Conservation (phyloP, 2,329 filamentous ascomycete species). For the Xylariaceae sp. region DNA sequence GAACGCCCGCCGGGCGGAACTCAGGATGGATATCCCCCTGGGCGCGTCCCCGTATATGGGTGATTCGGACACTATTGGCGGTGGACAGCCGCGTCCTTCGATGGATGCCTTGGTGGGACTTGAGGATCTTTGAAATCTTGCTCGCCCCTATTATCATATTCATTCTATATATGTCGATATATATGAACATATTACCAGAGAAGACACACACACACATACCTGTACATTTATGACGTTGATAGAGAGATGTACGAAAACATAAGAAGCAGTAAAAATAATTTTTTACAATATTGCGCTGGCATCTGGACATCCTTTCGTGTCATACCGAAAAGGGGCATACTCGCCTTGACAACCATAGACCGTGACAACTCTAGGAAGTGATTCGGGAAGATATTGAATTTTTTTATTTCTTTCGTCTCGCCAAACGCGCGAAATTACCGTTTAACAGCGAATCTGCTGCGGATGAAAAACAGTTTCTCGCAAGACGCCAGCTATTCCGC, state of each 20-base stretch:
- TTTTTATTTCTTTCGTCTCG: no score
- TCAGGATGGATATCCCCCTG: slow-evolving; percentile 25
- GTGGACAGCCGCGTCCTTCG: slow-evolving; percentile 13
- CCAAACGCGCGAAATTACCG: no score
- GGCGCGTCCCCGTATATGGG: slow-evolving; percentile 25
- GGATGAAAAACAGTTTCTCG: no score
- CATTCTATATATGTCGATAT: not conserved
- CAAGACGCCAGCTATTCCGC: no score
- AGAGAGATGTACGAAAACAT: not conserved
- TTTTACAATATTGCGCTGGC: not conserved
- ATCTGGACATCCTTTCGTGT: no score
- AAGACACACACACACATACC: not conserved
- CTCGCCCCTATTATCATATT: not conserved
- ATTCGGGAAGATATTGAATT: no score
- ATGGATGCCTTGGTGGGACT: slow-evolving; percentile 11
- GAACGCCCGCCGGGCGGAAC: slow-evolving; percentile 30
- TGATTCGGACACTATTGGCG: slow-evolving; percentile 26
- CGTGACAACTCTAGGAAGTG: no score
- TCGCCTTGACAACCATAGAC: no score
- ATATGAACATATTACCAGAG: not conserved
- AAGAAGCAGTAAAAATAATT: not conserved
- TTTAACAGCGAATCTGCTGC: no score
- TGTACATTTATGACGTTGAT: slow-evolving; percentile 2
- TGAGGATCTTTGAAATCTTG: not conserved
- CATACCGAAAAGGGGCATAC: no score